Percentiles rank a stretch among this genome's conserved stretches.
phyloP scores from a whole-genome alignment of 805 yeast species.

The Candida lessepsii region DNA sequence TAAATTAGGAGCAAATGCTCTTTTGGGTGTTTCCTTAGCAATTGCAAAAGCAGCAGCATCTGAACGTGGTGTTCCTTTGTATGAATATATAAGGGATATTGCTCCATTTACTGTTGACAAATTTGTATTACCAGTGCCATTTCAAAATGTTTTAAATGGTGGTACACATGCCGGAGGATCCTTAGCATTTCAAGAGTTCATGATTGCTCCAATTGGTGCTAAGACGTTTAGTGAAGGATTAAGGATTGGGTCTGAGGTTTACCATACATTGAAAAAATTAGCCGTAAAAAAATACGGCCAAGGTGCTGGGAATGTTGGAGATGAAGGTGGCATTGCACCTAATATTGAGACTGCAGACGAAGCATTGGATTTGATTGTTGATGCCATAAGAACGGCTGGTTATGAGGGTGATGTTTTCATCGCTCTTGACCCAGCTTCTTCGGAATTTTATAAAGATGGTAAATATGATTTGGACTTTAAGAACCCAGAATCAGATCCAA shows the following conservation, averaged over 20 bases:
- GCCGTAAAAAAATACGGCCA: slow-evolving; percentile 96
- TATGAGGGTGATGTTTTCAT: slow-evolving; percentile 89
- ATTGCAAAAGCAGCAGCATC: slow-evolving; percentile 98
- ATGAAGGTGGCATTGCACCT: slow-evolving; percentile 99
- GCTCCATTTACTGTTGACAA: slow-evolving; percentile 72
- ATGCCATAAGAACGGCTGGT: slow-evolving; percentile 90
- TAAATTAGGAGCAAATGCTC: slow-evolving; percentile 98
- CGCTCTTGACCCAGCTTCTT: slow-evolving; percentile 95
- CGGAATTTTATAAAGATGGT: slow-evolving; percentile 97
- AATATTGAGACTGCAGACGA: slow-evolving; percentile 92
- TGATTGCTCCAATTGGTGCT: slow-evolving; percentile 96
- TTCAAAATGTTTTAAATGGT: slow-evolving; percentile 99
- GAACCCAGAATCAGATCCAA: slow-evolving; percentile 87
- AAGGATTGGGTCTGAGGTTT: slow-evolving; percentile 96
- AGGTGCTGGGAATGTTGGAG: slow-evolving; percentile 99
- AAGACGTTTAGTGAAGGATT: slow-evolving; percentile 89
- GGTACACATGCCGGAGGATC: slow-evolving; percentile 99
- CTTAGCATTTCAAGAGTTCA: slow-evolving; percentile 98
- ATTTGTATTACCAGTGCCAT: slow-evolving; percentile 96
- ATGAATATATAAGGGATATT: slow-evolving; percentile 83
- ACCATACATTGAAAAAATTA: slow-evolving; percentile 91
- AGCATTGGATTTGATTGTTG: slow-evolving; percentile 91
- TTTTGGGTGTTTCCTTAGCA: slow-evolving; percentile 96
- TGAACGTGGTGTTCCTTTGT: slow-evolving; percentile 88
- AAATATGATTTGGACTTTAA: slow-evolving; percentile 98